Percentiles rank a stretch among this genome's conserved stretches.
Conservation (phyloP, 768 basidiomycete species). For the Gautieria morchelliformis region DNA sequence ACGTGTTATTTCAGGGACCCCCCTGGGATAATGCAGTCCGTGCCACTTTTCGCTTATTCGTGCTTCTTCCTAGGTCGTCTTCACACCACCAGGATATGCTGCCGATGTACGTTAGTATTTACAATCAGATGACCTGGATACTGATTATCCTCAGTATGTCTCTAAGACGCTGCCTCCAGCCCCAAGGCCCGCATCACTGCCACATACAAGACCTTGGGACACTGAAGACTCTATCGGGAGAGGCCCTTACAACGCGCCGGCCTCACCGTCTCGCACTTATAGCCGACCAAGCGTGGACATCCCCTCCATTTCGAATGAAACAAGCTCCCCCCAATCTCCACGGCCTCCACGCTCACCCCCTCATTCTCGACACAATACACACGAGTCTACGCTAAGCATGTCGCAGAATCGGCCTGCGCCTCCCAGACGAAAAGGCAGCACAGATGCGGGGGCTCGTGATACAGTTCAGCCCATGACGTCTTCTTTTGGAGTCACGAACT, state of each 20-base stretch:
- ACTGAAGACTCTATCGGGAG: conserved; percentile 5
- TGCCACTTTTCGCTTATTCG: not conserved
- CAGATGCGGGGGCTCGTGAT: not conserved
- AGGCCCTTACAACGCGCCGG: not conserved
- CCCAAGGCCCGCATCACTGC: conserved; percentile 1
- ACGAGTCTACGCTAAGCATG: conserved; percentile 5
- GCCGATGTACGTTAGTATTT: conserved; percentile 35
- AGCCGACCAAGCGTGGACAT: not conserved
- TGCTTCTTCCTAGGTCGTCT: conserved; percentile 39
- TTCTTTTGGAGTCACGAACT: conserved; percentile 3
- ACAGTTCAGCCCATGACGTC: not conserved
- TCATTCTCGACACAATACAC: conserved; percentile 11
- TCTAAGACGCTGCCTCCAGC: conserved; percentile 15
- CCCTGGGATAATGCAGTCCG: not conserved
- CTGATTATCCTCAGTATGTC: conserved; percentile 16
- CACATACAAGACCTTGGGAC: not conserved
- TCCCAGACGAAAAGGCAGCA: conserved; percentile 12
- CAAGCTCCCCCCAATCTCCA: not conserved
- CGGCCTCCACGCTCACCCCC: not conserved
- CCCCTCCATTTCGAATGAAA: not conserved
- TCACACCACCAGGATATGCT: conserved; percentile 63
- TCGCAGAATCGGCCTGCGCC: conserved; percentile 1
- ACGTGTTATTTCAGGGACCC: not conserved
- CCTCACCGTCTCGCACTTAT: not conserved
- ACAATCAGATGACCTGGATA: not conserved